Percentiles rank a stretch among this genome's conserved stretches.
Conservation (phyloP, 148 eudicot species). For the Tetragonia tetragonoides region DNA sequence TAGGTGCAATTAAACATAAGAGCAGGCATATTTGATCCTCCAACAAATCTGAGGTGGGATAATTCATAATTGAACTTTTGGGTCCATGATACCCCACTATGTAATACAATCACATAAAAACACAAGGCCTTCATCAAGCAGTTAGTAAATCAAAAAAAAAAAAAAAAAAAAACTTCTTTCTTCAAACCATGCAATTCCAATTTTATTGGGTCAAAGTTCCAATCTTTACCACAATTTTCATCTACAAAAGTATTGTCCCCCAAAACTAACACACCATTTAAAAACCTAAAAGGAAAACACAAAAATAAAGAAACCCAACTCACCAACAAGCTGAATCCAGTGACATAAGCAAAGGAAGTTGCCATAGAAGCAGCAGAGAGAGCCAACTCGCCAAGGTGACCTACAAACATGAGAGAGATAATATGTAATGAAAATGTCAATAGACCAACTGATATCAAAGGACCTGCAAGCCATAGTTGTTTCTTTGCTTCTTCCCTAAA, state of each 20-base stretch:
- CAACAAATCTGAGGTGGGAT: too few relatives aligned
- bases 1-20: too few relatives aligned
- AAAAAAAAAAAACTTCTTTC: too few relatives aligned
- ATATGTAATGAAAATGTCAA: conserved; percentile 55
- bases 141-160: background rate
- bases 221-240: background rate
- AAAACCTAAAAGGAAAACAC: background rate
- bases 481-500: conserved; percentile 49
- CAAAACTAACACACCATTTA: too few relatives aligned
- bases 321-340: conserved; percentile 71
- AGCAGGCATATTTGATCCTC: too few relatives aligned
- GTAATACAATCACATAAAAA: too few relatives aligned
- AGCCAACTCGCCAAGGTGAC: conserved; percentile 64
- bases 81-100: too few relatives aligned
- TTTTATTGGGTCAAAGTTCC: background rate
- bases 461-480: conserved; percentile 67
- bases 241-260: too few relatives aligned
- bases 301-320: conserved; percentile 19
- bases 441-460: conserved; percentile 46
- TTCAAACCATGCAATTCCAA: background rate
- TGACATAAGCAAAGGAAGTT: conserved; percentile 59
- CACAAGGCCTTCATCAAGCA: background rate
- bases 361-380: conserved; percentile 75
- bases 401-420: conserved; percentile 67
- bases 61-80: too few relatives aligned